Evolutionary conservation across 2,329 filamentous ascomycete genomes (phyloP), one percentile per base, ranked within the genome.

Genomic region (Penicillium sp.): DNA sequence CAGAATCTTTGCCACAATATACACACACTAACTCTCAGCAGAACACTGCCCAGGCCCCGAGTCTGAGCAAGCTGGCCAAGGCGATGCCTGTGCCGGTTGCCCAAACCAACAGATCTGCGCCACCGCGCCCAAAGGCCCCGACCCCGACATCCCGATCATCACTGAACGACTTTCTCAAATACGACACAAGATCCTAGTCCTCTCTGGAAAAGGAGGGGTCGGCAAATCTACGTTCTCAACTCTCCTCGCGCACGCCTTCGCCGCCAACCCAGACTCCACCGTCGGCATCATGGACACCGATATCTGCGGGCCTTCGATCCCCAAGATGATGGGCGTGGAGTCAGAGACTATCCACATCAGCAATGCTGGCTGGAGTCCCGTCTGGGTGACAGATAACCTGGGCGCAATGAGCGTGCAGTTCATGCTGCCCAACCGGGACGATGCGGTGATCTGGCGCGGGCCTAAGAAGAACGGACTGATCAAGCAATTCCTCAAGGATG

Each of bases 391-490:
- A 61, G 93, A 97, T 61, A 98, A 97, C 61, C 75, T 98, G 3
- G 87, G 85, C 2, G 88, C 95, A 44, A 97, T 98, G 91, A 93
- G 86, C 63, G 88, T 98, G 57, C 93, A 98, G 69, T 98, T 98
- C 67, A 95, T 98, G 88, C 76, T 98, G 40, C 93, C 93, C 0
- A 88, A 88, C 62, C 79, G 87, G 41, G 91, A 98, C 68, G 90
- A 95, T 64, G 93, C 93, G 3, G 84, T 98, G 35, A 98, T 98
- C 58, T 98, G 93, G 93, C 81, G 93, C 44, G 93, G 93, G 0
- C 86, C 93, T 3, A 98, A 98, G 79, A 98, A 98, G 79, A 98
- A 97, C 63, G 93, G 93, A 0, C 73, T 98, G 50, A 97, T 98
- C 66, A 98, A 98, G 75, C 87, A 94, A 68, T 98, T 98, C 61